Conservation (phyloP, 2,329 filamentous ascomycete genomes). For the Neonectria hederae region DNA sequence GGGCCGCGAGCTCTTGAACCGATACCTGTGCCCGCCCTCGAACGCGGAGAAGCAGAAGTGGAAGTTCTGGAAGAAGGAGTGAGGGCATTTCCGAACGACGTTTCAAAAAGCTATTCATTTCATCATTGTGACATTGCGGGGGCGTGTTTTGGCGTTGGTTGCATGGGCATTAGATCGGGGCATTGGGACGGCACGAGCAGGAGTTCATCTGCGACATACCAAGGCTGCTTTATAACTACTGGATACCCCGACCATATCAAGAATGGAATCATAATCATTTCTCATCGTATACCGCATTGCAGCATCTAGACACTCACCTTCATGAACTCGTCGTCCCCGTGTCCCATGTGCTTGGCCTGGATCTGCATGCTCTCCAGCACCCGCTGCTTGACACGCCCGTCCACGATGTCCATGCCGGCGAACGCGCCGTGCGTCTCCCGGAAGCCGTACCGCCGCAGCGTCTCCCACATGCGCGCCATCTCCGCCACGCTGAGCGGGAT, state of each 20-base stretch:
- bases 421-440: constrained; percentile 75
- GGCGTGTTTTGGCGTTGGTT: constrained; percentile 3
- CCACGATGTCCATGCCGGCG: constrained; percentile 67
- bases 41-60: constrained; percentile 37
- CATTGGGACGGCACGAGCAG: constrained; percentile 1
- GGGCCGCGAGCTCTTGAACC: constrained; percentile 49
- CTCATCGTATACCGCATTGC: not conserved
- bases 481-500: constrained; percentile 74
- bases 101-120: not conserved
- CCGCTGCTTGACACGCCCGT: constrained; percentile 66
- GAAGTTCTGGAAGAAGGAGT: constrained; percentile 44
- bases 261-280: constrained; percentile 13
- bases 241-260: constrained; percentile 18
- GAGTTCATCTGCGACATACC: constrained; percentile 11
- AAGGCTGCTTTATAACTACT: not conserved
- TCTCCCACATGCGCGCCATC: constrained; percentile 75
- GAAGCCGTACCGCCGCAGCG: constrained; percentile 70
- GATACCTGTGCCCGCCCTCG: constrained; percentile 36
- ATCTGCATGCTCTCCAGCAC: constrained; percentile 82
- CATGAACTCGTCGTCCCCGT: constrained; percentile 53
- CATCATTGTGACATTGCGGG: not conserved
- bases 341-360: constrained; percentile 65
- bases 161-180: constrained; percentile 11
- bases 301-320: constrained; percentile 32
- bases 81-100: not conserved